Percentiles rank a stretch among this genome's conserved stretches.
Conservation (phyloP, 192 early-diverging fungal genomes). For the Backusella parvicylindrica region DNA sequence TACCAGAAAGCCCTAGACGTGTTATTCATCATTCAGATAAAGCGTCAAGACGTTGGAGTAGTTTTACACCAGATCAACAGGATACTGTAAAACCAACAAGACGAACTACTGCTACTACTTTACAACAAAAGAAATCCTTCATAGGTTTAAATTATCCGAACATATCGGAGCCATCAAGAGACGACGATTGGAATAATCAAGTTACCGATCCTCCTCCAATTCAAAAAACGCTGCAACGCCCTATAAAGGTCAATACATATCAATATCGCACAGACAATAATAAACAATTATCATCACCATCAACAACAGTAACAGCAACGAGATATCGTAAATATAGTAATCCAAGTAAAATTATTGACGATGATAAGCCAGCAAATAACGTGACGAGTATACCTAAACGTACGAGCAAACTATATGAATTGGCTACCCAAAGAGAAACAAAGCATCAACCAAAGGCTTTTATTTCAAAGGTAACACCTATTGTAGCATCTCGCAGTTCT, state of each 20-base stretch:
- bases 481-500: not conserved
- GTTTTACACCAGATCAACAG: not conserved
- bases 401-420: not conserved
- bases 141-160: not conserved
- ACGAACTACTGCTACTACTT: not conserved
- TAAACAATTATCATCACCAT: not conserved
- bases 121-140: not conserved
- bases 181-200: not conserved
- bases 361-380: not conserved
- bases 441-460: not conserved
- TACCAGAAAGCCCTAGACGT: not conserved
- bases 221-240: not conserved
- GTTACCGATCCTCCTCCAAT: not conserved
- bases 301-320: not conserved
- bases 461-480: not conserved
- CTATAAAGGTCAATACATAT: not conserved
- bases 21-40: not conserved
- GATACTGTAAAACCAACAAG: not conserved
- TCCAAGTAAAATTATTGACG: not conserved
- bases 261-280: not conserved
- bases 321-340: conserved; percentile 4
- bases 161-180: not conserved
- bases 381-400: not conserved
- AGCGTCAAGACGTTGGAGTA: not conserved
- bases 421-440: not conserved